Conservation (phyloP, 2,329 filamentous ascomycete species). For the Scytalidium sp. region DNA sequence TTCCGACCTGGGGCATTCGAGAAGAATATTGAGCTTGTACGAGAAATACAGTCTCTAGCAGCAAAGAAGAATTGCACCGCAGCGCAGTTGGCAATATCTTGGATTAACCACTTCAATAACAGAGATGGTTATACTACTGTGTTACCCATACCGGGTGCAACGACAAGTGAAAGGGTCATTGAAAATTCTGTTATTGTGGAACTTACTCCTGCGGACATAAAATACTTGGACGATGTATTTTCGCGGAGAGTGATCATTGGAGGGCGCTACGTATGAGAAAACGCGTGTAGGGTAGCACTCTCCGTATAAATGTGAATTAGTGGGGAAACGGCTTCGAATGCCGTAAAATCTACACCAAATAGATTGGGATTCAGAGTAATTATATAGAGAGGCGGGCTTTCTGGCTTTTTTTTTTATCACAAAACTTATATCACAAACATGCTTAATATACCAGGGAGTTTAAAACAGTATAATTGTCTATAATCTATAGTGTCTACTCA, state of each 20-base stretch:
- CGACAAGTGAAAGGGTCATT: constrained; percentile 50
- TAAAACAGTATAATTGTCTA: too few relatives aligned
- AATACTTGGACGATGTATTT: not conserved
- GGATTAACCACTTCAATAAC: constrained; percentile 13
- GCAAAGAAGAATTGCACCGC: constrained; percentile 55
- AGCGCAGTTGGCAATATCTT: constrained; percentile 53
- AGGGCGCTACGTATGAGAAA: not conserved
- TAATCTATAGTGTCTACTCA: too few relatives aligned
- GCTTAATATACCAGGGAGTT: too few relatives aligned
- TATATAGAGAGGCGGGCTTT: too few relatives aligned
- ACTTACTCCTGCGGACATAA: constrained; percentile 47
- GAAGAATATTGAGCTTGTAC: constrained; percentile 59
- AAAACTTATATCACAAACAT: too few relatives aligned
- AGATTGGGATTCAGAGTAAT: too few relatives aligned
- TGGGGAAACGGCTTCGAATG: too few relatives aligned
- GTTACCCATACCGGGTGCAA: constrained; percentile 66
- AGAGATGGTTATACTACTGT: constrained; percentile 35
- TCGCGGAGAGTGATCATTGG: constrained; percentile 40
- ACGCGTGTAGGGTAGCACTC: too few relatives aligned
- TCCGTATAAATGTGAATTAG: too few relatives aligned
- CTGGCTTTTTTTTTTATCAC: too few relatives aligned
- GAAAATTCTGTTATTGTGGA: constrained; percentile 56
- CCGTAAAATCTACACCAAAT: too few relatives aligned
- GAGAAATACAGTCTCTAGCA: constrained; percentile 55
- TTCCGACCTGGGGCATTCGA: constrained; percentile 61